Conservation (phyloP, 495 filamentous ascomycete genomes). For the Neurospora tetrasperma region DNA sequence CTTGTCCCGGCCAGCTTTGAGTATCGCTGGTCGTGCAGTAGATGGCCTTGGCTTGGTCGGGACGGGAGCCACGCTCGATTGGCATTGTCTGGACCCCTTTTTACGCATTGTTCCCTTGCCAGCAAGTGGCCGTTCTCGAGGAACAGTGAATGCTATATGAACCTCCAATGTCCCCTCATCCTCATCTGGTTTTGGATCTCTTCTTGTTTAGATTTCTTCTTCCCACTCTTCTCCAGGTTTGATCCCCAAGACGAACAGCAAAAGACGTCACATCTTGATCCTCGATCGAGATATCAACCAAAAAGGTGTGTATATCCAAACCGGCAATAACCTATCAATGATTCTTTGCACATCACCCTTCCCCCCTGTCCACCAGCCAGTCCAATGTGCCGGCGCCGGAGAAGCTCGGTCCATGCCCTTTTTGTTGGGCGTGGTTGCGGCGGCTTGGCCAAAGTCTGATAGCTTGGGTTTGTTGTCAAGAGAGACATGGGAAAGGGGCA, state of each 20-base stretch:
- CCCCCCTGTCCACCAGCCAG: not conserved
- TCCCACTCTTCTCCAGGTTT: not conserved
- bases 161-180: not conserved
- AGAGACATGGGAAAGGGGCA: not conserved
- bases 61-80: not conserved
- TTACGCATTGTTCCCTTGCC: not conserved
- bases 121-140: not conserved
- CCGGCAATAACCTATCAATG: not conserved
- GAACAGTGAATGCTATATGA: not conserved
- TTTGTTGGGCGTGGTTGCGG: not conserved
- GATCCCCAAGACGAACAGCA: not conserved
- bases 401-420: not conserved
- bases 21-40: not conserved
- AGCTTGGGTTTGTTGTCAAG: not conserved
- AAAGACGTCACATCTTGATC: not conserved
- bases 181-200: not conserved
- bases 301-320: slow-evolving; percentile 1
- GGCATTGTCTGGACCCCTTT: slow-evolving; percentile 1
- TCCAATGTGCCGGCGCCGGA: not conserved
- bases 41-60: not conserved
- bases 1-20: not conserved
- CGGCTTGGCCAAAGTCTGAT: not conserved
- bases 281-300: not conserved
- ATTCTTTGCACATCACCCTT: not conserved
- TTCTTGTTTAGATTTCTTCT: not conserved